A percentile compares a stretch with the other conserved stretches of the same genome.
These are phyloP conservation scores for Hypoxylon perforatum DNA, from an alignment of 495 filamentous ascomycete species.

Conservation along the genomic window DNA sequence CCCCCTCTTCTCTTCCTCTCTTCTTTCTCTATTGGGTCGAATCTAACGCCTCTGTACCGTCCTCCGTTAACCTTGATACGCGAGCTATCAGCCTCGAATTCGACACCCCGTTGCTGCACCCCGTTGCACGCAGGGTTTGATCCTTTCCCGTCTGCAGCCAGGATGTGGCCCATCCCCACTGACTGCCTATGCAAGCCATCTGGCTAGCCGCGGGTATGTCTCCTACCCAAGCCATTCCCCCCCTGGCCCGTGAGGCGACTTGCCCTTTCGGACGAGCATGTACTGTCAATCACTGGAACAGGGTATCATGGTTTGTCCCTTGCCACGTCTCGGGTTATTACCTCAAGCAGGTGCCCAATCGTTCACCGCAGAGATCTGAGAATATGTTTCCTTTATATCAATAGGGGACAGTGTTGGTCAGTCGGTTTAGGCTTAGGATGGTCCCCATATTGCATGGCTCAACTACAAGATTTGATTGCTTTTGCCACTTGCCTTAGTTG, in stretches of 20 bases:
- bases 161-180: slow-evolving; percentile 47
- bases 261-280: slow-evolving; percentile 48
- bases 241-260: slow-evolving; percentile 44
- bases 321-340: slow-evolving; percentile 45
- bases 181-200: slow-evolving; percentile 49
- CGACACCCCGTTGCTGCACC: slow-evolving; percentile 43
- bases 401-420: slow-evolving; percentile 30
- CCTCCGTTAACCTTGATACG: slow-evolving; percentile 37
- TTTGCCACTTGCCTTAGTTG: slow-evolving; percentile 38
- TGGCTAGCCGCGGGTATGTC: slow-evolving; percentile 48
- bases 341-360: slow-evolving; percentile 40
- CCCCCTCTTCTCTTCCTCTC: slow-evolving; percentile 31
- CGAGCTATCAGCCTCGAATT: slow-evolving; percentile 49
- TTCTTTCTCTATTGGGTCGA: slow-evolving; percentile 42
- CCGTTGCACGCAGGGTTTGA: slow-evolving; percentile 47
- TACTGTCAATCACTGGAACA: slow-evolving; percentile 51
- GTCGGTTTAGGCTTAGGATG: slow-evolving; percentile 33
- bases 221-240: slow-evolving; percentile 24
- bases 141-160: slow-evolving; percentile 50
- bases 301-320: slow-evolving; percentile 48
- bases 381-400: slow-evolving; percentile 34
- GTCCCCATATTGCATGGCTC: slow-evolving; percentile 37
- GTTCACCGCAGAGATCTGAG: slow-evolving; percentile 29
- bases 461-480: slow-evolving; percentile 37
- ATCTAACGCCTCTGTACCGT: slow-evolving; percentile 29